Percentiles rank a stretch among this genome's conserved stretches.
phyloP scores from a whole-genome alignment of 2,329 filamentous ascomycete species.

The Fonsecaea pedrosoi region DNA sequence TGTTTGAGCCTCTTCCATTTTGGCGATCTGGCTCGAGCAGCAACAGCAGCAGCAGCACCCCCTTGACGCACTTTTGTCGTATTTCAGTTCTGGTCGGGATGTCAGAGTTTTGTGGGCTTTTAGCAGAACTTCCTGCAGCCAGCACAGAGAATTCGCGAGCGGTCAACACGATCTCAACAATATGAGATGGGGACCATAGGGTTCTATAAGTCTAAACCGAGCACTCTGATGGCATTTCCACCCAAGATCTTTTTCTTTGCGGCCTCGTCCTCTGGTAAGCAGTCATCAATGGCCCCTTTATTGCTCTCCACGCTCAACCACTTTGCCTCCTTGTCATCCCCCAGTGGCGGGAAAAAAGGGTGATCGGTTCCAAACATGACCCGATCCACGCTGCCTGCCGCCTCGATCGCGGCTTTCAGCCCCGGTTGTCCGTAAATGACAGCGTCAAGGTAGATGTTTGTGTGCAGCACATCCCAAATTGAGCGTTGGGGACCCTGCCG shows the following conservation, averaged over 20 bases:
- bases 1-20: constrained; percentile 11
- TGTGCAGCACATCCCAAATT: constrained; percentile 70
- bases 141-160: not conserved
- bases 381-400: constrained; percentile 52
- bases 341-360: constrained; percentile 53
- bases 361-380: constrained; percentile 55
- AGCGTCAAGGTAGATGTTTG: constrained; percentile 85
- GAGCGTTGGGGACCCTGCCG: constrained; percentile 64
- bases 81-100: not conserved
- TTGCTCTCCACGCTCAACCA: constrained; percentile 58
- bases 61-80: not conserved
- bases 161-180: not conserved
- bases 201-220: constrained; percentile 45
- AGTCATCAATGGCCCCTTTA: constrained; percentile 52
- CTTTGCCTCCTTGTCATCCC: constrained; percentile 42
- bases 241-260: constrained; percentile 49
- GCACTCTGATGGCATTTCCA: constrained; percentile 53
- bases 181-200: not conserved
- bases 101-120: not conserved
- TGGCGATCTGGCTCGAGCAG: not conserved
- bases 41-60: not conserved
- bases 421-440: constrained; percentile 63
- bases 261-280: constrained; percentile 45
- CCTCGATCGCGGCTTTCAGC: constrained; percentile 78
- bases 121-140: not conserved